These are phyloP conservation scores for Cystofilobasidium macerans DNA, from an alignment of 768 basidiomycete genomes.

Conservation along the genomic window DNA sequence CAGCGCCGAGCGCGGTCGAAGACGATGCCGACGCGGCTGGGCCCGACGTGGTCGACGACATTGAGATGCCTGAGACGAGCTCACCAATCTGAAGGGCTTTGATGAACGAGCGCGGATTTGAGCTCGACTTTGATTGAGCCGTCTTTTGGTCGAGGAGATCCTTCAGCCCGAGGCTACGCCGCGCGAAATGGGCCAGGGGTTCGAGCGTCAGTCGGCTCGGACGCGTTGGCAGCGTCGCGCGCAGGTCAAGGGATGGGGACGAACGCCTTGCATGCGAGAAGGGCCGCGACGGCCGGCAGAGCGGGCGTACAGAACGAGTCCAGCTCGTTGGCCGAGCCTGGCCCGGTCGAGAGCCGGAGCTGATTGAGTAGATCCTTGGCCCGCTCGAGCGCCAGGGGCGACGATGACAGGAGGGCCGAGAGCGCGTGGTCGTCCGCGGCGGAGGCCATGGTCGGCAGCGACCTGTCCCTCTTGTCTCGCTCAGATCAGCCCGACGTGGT, in stretches of 20 bases:
- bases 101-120: not conserved
- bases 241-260: not conserved
- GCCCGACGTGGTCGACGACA: not conserved
- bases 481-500: no score
- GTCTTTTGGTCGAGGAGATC: constrained; percentile 1
- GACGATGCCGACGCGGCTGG: not conserved
- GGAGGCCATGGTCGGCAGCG: not conserved
- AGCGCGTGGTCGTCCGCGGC: not conserved
- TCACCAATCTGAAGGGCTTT: not conserved
- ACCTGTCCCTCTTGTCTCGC: no score
- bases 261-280: not conserved
- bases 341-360: not conserved
- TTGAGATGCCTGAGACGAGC: not conserved
- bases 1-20: not conserved
- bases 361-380: not conserved
- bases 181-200: no score
- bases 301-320: constrained; percentile 3
- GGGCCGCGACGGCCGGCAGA: not conserved
- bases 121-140: not conserved
- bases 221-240: no score
- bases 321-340: not conserved
- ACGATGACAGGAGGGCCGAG: not conserved
- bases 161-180: not conserved
- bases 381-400: not conserved
- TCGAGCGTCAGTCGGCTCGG: no score